These are phyloP conservation scores for Trichomonascus vanleenenianus DNA, from an alignment of 805 yeast genomes.

Conservation along the genomic window DNA sequence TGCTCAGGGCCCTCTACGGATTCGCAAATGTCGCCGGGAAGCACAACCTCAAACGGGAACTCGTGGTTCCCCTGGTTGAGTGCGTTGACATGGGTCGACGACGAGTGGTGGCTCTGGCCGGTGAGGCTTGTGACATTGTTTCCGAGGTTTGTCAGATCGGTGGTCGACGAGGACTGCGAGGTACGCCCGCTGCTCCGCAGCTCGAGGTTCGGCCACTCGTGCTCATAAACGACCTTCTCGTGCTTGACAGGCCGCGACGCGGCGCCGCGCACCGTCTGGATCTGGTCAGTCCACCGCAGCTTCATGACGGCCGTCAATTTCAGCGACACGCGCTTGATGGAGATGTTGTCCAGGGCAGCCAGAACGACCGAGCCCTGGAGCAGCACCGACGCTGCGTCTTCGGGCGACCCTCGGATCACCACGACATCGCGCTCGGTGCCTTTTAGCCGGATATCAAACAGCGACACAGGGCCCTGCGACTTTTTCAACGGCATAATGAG, in stretches of 20 bases:
- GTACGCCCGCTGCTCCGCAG: background rate
- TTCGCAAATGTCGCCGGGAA: slow-evolving; percentile 82
- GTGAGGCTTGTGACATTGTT: background rate
- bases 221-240: slow-evolving; percentile 63
- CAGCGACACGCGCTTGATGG: slow-evolving; percentile 55
- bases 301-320: slow-evolving; percentile 61
- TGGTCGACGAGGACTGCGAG: background rate
- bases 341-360: slow-evolving; percentile 65
- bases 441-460: slow-evolving; percentile 44
- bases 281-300: slow-evolving; percentile 40
- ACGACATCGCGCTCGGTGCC: slow-evolving; percentile 72
- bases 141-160: slow-evolving; percentile 1
- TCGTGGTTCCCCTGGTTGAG: slow-evolving; percentile 63
- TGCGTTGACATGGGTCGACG: slow-evolving; percentile 5
- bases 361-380: slow-evolving; percentile 73
- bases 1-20: slow-evolving; percentile 78
- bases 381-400: slow-evolving; percentile 69
- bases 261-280: slow-evolving; percentile 19
- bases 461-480: slow-evolving; percentile 28
- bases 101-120: background rate
- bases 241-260: slow-evolving; percentile 28
- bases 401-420: slow-evolving; percentile 68
- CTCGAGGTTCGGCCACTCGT: slow-evolving; percentile 63
- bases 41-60: slow-evolving; percentile 75
- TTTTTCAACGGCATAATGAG: slow-evolving; percentile 20